These are phyloP conservation scores for Cryphonectria parasitica DNA, from an alignment of 2,329 filamentous ascomycete genomes.

Conservation along the genomic window DNA sequence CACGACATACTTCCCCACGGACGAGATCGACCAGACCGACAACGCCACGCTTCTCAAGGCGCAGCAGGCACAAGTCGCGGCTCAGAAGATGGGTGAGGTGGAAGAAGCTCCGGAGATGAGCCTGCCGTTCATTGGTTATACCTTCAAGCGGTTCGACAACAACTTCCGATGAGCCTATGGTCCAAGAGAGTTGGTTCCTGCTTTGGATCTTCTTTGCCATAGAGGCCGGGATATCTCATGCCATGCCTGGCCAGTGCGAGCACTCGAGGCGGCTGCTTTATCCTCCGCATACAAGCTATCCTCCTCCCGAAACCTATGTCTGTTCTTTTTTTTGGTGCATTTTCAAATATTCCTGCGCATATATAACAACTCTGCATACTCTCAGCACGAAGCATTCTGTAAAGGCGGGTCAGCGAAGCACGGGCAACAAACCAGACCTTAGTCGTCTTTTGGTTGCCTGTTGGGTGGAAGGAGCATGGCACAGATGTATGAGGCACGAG, in stretches of 20 bases:
- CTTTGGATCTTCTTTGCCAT: neutral
- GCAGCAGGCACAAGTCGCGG: conserved; percentile 66
- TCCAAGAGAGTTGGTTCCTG: neutral
- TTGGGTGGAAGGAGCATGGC: conserved; percentile 8
- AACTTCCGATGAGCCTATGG: conserved; percentile 59
- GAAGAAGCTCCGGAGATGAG: conserved; percentile 93
- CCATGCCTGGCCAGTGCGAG: neutral
- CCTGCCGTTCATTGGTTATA: conserved; percentile 93
- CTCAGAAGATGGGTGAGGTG: conserved; percentile 41
- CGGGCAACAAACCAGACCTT: neutral
- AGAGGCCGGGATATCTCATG: neutral
- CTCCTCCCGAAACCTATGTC: neutral
- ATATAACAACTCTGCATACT: neutral
- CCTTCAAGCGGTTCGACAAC: conserved; percentile 93
- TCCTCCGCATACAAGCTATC: neutral
- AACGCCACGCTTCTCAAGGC: conserved; percentile 86
- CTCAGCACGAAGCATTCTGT: neutral
- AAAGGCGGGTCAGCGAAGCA: neutral
- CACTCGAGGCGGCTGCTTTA: neutral
- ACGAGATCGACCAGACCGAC: conserved; percentile 97
- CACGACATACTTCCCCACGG: conserved; percentile 97
- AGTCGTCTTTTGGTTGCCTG: neutral
- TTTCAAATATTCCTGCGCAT: neutral
- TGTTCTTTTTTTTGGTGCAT: neutral
- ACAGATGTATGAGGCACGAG: neutral